phyloP scores from a whole-genome alignment of 768 basidiomycete species.

The Dentipellis sp. region DNA sequence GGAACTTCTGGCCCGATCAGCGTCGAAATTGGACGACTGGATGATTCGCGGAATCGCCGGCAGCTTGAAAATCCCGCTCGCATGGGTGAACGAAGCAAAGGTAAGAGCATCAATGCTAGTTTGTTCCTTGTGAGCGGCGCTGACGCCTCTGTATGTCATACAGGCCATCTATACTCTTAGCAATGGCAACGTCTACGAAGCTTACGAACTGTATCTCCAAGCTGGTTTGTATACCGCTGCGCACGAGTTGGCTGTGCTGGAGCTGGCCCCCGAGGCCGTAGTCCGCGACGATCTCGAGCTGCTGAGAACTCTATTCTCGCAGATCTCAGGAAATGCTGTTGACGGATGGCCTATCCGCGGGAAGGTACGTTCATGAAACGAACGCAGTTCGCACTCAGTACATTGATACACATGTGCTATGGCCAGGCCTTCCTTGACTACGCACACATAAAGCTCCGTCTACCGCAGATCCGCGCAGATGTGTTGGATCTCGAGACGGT shows the following conservation, averaged over 20 bases:
- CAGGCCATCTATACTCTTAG: conserved; percentile 63
- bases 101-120: conserved; percentile 27
- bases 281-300: conserved; percentile 49
- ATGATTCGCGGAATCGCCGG: conserved; percentile 60
- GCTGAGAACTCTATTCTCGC: conserved; percentile 57
- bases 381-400: neutral
- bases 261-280: conserved; percentile 83
- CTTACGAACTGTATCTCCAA: conserved; percentile 67
- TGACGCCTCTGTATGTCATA: neutral
- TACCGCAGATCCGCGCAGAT: conserved; percentile 46
- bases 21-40: conserved; percentile 62
- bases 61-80: conserved; percentile 69
- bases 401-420: neutral
- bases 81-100: conserved; percentile 90
- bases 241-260: conserved; percentile 75
- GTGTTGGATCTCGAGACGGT: conserved; percentile 29
- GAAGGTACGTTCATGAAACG: conserved; percentile 39
- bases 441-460: conserved; percentile 47
- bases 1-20: conserved; percentile 67
- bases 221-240: conserved; percentile 67
- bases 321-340: conserved; percentile 49
- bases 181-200: conserved; percentile 53
- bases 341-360: conserved; percentile 79
- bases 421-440: conserved; percentile 68
- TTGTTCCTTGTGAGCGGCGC: neutral